Evolutionary conservation across 352 stramenopile species (phyloP).

Genomic region (Globisporangium nodosum): DNA sequence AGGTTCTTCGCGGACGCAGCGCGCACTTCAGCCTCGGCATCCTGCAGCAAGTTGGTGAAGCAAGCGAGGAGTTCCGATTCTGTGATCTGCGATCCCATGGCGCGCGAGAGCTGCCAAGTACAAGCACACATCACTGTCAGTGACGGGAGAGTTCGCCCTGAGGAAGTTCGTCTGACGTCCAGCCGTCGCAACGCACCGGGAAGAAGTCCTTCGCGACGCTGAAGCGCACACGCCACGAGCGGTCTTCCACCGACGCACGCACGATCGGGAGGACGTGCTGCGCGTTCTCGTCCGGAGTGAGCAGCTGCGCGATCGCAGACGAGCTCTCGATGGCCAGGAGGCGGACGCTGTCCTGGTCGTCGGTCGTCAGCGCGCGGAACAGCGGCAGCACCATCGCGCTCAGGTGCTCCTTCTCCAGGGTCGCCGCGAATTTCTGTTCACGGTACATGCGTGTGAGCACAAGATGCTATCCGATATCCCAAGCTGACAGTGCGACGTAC

Average conservation of each 20-base stretch:
- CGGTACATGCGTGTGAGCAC: no score
- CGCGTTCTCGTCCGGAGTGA: constrained; percentile 73
- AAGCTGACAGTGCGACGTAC: no score
- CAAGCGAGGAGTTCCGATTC: constrained; percentile 88
- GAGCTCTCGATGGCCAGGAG: constrained; percentile 89
- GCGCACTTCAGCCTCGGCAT: constrained; percentile 92
- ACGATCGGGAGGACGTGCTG: constrained; percentile 72
- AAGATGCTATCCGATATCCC: no score
- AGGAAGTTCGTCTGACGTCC: no score
- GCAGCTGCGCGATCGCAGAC: constrained; percentile 62
- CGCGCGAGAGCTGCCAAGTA: constrained; percentile 61
- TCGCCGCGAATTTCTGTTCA: constrained; percentile 65
- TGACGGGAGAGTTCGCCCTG: no score
- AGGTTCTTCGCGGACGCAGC: constrained; percentile 91
- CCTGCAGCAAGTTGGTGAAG: constrained; percentile 89
- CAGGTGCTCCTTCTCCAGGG: constrained; percentile 75
- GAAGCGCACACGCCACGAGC: constrained; percentile 91
- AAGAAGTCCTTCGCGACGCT: constrained; percentile 94
- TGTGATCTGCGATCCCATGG: constrained; percentile 73
- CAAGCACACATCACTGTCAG: no score
- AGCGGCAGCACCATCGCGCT: constrained; percentile 67
- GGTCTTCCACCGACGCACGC: constrained; percentile 72
- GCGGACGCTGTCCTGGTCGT: constrained; percentile 95
- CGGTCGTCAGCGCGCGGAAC: constrained; percentile 84
- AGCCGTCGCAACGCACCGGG: no score